Base-by-base conservation (phyloP, 441 rosid species). In the Jatropha podagrica region DNA sequence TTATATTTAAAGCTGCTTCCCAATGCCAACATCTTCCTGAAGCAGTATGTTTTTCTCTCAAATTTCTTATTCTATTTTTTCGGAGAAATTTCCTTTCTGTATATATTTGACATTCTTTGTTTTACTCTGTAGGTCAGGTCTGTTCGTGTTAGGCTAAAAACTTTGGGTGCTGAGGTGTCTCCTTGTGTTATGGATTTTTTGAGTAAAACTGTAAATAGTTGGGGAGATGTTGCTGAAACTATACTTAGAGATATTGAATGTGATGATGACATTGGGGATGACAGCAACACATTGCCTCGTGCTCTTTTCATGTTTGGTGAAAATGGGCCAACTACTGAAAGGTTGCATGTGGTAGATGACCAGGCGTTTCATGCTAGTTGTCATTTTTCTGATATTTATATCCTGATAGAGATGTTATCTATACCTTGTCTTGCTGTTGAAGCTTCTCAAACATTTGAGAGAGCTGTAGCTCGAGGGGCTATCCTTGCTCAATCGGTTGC, bases 21-120 rank as follows among this genome's bases (percentile, higher is more conserved):
- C 94, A 91, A 81, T 90, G 98, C 84, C 95, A 92, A 81, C 91
- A 89, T 83, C 92, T 96, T 79, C 93, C 97, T 66, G 90, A 96
- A 86, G 99, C 98, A 38, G 98, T 96, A 91, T 75, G 90, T 78
- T 77, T 73, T 77, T 74, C 38, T 42, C 59, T 4, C 48, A 77
- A 58, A 77, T 59, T 70, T 55, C 18, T 55, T 68, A 37, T 66
- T 15, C 7, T 69, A 49, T 42, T 67, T 70, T 74, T 18, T 12
- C 13, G 2, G 32, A 32, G 13, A 7, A 20, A 20, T 71, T 81
- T 74, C 61, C 18, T 42, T 69, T 76, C 76, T 56, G 27, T 58
- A 64, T 75, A 55, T 77, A 55, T 77, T 18, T 80, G 64, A 82
- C 58, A n/a, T 60, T 67, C 27, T 62, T 46, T 74, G 2, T 77